Base-by-base conservation (phyloP, 129 eudicot species). In the Arctium minus region DNA sequence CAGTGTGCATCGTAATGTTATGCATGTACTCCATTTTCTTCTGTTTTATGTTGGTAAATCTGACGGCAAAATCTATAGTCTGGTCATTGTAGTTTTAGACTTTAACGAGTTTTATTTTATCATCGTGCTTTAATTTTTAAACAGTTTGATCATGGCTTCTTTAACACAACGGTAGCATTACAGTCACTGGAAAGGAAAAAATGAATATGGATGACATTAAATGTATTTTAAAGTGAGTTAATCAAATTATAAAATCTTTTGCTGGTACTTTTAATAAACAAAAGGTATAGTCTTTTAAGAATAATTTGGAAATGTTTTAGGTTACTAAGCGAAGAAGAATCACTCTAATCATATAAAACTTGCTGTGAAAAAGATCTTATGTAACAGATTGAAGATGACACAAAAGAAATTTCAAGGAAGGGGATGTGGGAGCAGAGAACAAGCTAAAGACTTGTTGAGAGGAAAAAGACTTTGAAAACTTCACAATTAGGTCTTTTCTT, bases 31-130 rank as follows among this genome's bases (percentile, higher is more conserved):
- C 62, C 75, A 36, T 15, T 39, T 44, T 70, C 46, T 79, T 42
- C 30, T 4, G 29, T 27, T 67, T 53, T 72, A 48, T 70, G 38
- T 56, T 72, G 50, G 78, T 48, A 80, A 56, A 22, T 71, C 17
- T 5, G 13, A 22, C 70, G 29, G 56, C 15, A 39, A 30, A 65
- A 2, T 12, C 17, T 72, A 18, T 53, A 12, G 29, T 56, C 37
- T 38, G 73, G 82, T 79, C 42, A 31, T 81, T 72, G 33, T 56
- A 1, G 79, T 73, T 60, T 53, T 50, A 72, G 39, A 22, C 6
- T 48, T 60, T 75, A 35, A 1, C 29, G 50, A 46, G 10, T 75
- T 44, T 74, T n/a, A 64, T 75, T 44, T 74, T n/a, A 64, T 74
- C 65, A 73, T 12, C 62, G 33, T 37, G 29, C 18, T 68, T 78